Conservation (phyloP, 805 yeast genomes). For the Candida sphagnicola region DNA sequence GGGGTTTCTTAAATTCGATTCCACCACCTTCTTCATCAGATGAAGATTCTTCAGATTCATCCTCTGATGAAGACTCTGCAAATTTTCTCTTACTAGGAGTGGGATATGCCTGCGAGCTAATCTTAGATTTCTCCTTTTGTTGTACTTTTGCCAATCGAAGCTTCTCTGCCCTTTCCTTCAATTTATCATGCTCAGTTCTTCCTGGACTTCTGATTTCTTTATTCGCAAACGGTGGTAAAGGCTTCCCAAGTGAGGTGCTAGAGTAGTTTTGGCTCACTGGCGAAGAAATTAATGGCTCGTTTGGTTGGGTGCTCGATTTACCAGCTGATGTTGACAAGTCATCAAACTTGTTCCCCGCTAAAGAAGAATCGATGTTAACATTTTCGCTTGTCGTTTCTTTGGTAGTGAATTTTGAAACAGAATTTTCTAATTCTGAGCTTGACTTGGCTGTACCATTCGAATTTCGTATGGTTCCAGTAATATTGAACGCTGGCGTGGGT, state of each 20-base stretch:
- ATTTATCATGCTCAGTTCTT: not conserved
- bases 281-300: too few species aligned
- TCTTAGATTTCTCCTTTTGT: not conserved
- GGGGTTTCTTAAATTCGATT: constrained; percentile 4
- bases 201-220: not conserved
- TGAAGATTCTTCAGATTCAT: constrained; percentile 7
- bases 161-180: constrained; percentile 1
- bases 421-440: not conserved
- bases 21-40: constrained; percentile 4
- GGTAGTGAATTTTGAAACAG: not conserved
- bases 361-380: not conserved
- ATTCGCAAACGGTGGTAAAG: too few species aligned
- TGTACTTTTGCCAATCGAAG: not conserved
- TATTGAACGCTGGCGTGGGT: constrained; percentile 1
- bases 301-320: too few species aligned
- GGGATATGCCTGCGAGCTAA: too few species aligned
- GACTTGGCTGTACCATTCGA: not conserved
- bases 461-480: constrained; percentile 1
- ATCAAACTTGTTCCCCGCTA: too few species aligned
- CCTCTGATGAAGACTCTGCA: constrained; percentile 13
- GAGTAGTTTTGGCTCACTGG: too few species aligned
- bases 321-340: too few species aligned
- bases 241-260: too few species aligned
- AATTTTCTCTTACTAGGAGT: constrained; percentile 8
- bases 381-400: not conserved